Percentiles rank a stretch among this genome's conserved stretches.
Conservation (phyloP, 371 early-diverging fungal genomes). For the Rhizomucor pusillus region DNA sequence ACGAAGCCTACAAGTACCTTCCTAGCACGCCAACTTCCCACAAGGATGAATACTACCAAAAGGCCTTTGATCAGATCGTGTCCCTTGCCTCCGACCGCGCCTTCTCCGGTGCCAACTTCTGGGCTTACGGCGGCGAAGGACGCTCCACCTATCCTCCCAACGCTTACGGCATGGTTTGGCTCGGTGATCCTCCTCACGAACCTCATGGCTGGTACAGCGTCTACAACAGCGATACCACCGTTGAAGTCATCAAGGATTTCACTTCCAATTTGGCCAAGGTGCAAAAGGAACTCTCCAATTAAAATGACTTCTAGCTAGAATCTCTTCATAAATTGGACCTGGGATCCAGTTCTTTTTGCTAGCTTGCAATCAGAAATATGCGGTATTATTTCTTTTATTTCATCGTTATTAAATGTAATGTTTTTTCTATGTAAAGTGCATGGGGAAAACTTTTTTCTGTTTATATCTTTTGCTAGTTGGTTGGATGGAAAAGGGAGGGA, state of each 20-base stretch:
- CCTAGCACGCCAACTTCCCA: conserved; percentile 43
- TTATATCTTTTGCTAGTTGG: too few relatives aligned
- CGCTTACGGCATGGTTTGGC: conserved; percentile 33
- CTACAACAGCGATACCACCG: conserved; percentile 36
- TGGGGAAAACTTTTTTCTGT: too few relatives aligned
- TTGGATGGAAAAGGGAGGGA: too few relatives aligned
- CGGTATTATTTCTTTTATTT: too few relatives aligned
- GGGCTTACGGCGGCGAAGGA: conserved; percentile 47
- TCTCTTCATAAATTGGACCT: too few relatives aligned
- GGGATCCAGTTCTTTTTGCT: too few relatives aligned
- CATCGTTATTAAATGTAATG: too few relatives aligned
- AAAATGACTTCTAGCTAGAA: too few relatives aligned
- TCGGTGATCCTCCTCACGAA: conserved; percentile 50
- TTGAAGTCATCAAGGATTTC: conserved; percentile 21
- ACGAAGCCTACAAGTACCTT: conserved; percentile 33
- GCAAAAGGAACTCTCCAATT: too few relatives aligned
- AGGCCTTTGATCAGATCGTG: conserved; percentile 33
- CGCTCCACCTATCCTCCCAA: conserved; percentile 35
- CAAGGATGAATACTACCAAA: conserved; percentile 45
- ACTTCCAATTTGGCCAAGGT: conserved; percentile 4
- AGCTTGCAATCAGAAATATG: too few relatives aligned
- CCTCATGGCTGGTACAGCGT: conserved; percentile 48
- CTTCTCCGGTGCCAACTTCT: conserved; percentile 34
- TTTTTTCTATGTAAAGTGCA: too few relatives aligned
- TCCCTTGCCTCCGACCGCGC: conserved; percentile 17